Evolutionary conservation across 1,139 yeast species (phyloP).

Genomic region (Taiozyma sp.): DNA sequence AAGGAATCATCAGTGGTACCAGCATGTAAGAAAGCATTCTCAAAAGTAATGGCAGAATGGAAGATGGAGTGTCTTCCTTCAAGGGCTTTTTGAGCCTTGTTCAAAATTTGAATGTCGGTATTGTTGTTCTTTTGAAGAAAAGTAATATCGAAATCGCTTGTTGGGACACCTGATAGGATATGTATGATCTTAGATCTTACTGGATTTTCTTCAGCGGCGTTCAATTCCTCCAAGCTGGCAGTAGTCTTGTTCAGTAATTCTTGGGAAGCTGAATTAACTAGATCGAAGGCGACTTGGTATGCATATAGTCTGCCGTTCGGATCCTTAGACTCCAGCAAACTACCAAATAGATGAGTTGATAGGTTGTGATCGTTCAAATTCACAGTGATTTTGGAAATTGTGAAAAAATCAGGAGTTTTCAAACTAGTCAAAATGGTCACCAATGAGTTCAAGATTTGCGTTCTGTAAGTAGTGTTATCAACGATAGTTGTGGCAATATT

Average conservation of each 20-base stretch:
- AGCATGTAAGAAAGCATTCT: slow-evolving; percentile 92
- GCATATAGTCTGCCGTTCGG: slow-evolving; percentile 51
- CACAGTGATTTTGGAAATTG: slow-evolving; percentile 80
- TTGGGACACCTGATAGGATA: slow-evolving; percentile 88
- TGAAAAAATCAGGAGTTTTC: slow-evolving; percentile 70
- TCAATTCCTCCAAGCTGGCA: slow-evolving; percentile 34
- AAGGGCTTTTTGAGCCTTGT: slow-evolving; percentile 73
- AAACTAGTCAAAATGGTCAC: slow-evolving; percentile 56
- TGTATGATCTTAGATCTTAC: slow-evolving; percentile 46
- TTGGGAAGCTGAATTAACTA: slow-evolving; percentile 92
- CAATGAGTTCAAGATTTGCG: slow-evolving; percentile 56
- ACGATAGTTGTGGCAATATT: slow-evolving; percentile 69
- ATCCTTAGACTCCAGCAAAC: slow-evolving; percentile 42
- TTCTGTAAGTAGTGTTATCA: slow-evolving; percentile 61
- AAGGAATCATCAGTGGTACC: slow-evolving; percentile 97
- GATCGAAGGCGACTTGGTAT: slow-evolving; percentile 92
- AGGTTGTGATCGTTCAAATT: slow-evolving; percentile 74
- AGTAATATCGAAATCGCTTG: slow-evolving; percentile 89
- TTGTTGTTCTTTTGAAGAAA: slow-evolving; percentile 83
- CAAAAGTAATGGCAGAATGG: slow-evolving; percentile 94
- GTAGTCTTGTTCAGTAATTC: slow-evolving; percentile 69
- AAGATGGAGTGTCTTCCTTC: slow-evolving; percentile 93
- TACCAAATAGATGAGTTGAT: slow-evolving; percentile 65
- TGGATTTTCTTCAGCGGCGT: slow-evolving; percentile 38
- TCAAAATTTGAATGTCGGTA: slow-evolving; percentile 78